phyloP scores from a whole-genome alignment of 768 basidiomycete genomes.

The Cystobasidium tubakii region DNA sequence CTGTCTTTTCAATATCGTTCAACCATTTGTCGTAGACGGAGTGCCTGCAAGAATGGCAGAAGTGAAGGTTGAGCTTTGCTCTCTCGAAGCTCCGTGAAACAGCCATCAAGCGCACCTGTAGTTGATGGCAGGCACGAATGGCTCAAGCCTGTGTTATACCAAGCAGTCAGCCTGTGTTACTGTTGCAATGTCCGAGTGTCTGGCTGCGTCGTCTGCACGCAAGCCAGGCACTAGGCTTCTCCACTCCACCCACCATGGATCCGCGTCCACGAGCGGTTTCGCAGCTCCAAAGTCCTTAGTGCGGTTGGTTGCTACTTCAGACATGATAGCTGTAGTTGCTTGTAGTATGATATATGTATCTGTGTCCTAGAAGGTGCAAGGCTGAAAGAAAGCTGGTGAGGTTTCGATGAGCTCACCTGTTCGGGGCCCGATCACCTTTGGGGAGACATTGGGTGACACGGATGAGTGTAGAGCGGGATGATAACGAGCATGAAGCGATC shows the following conservation, averaged over 20 bases:
- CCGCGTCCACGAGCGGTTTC: slow-evolving; percentile 46
- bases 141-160: slow-evolving; percentile 48
- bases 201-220: neutral
- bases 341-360: neutral
- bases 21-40: slow-evolving; percentile 47
- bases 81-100: neutral
- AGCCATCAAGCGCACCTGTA: slow-evolving; percentile 34
- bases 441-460: neutral
- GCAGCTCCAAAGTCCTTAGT: slow-evolving; percentile 24
- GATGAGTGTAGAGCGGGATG: too few species aligned
- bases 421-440: neutral
- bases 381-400: neutral
- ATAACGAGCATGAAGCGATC: too few species aligned
- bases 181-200: neutral
- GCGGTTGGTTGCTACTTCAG: neutral
- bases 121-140: slow-evolving; percentile 48
- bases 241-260: slow-evolving; percentile 48
- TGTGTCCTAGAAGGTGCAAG: too few species aligned
- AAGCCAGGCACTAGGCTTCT: neutral
- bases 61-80: neutral
- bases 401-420: neutral
- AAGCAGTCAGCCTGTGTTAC: neutral
- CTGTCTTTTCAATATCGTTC: slow-evolving; percentile 37
- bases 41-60: slow-evolving; percentile 43
- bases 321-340: neutral